Base-by-base conservation (phyloP, 345 rosid species). In the Arabidopsis arenosa region DNA sequence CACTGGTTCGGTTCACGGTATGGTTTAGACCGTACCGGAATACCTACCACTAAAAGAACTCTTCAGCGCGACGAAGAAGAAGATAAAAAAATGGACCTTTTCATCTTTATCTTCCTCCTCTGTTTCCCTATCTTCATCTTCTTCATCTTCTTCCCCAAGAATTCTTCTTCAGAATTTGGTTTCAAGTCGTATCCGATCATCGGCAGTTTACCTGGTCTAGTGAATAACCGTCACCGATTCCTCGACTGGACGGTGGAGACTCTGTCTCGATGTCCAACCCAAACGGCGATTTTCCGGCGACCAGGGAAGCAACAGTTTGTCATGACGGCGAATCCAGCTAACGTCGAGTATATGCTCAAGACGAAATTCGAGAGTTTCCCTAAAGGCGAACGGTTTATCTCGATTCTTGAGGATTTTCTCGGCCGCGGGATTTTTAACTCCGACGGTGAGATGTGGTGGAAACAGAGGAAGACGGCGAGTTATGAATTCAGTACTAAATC, bases 401-500 rank as follows among this genome's bases (percentile, higher is more conserved):
- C 39, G 3, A 2, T 35, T 28, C 85, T 89, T 6, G 80, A 56
- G 3, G 95, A 89, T 82, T 75, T 93, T 59, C 90, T 90, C 2
- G 93, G 98, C 28, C 63, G 79, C 5, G 97, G 98, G 7, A 89
- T 90, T 65, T 90, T 93, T 63, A 90, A 86, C 66, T 74, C 78
- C 1, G 87, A 93, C 28, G 96, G 90, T 0, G 89, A 83, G 0
- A 66, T 77, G 44, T 90, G 91, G 96, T 87, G 81, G 80, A 78
- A 85, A 63, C 95, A 93, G 71, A 85, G 97, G 56, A 89, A 86
- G 68, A 84, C 88, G 70, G 81, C 92, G 0, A 93, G 97, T 72
- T 86, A 85, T 21, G 95, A 93, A 68, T 89, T 93, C 80, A 88
- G 87, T 78, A 85, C 90, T 17, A 86, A 81, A 9, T 90, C 95